Evolutionary conservation across 345 rosid species (phyloP).

Genomic region (Limnanthes douglasii): DNA sequence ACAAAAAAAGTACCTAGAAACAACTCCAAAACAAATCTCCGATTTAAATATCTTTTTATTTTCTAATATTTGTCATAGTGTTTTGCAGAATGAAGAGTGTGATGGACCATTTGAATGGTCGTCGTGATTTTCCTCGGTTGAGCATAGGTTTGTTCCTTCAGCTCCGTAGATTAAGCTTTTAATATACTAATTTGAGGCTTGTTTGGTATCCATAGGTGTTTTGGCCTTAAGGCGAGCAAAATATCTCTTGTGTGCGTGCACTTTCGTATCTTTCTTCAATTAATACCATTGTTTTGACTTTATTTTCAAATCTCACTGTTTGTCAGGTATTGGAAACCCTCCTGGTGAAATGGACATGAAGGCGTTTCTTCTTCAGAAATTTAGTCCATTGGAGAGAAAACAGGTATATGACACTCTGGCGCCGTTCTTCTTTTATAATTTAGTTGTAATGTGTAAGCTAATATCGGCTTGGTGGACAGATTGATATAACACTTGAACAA

Average conservation of each 20-base stretch:
- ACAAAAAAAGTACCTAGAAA: no score
- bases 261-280: no score
- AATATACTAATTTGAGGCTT: no score
- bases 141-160: constrained; percentile 57
- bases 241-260: no score
- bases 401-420: constrained; percentile 24
- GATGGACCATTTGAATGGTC: constrained; percentile 56
- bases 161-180: no score
- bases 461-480: constrained; percentile 17
- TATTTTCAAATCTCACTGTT: no score
- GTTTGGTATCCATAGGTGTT: no score
- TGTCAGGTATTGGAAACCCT: constrained; percentile 75
- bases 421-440: neutral
- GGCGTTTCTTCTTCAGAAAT: constrained; percentile 81
- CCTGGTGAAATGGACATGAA: constrained; percentile 90
- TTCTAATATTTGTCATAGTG: neutral
- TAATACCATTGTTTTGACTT: no score
- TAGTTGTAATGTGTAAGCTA: neutral
- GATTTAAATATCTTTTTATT: neutral
- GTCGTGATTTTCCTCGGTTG: constrained; percentile 61
- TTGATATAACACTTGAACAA: constrained; percentile 47
- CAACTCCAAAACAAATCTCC: no score
- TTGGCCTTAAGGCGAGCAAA: no score
- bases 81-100: constrained; percentile 63
- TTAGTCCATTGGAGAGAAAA: constrained; percentile 47